Evolutionary conservation across 1,139 yeast genomes (phyloP).

Genomic region (Sugiyamaella xylanicola): DNA sequence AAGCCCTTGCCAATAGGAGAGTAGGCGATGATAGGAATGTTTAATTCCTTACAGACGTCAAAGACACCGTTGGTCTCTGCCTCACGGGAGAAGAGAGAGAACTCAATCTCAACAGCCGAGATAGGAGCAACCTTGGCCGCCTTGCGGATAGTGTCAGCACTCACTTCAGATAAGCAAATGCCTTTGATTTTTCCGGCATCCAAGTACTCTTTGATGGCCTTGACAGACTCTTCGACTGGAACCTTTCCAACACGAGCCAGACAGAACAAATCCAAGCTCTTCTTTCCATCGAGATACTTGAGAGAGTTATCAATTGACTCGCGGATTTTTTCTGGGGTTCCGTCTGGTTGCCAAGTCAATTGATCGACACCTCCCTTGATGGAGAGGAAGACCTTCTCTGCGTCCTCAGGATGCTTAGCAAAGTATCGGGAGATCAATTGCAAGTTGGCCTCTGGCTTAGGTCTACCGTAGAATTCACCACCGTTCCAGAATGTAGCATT

Average conservation of each 20-base stretch:
- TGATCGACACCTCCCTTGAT: slow-evolving; percentile 64
- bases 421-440: slow-evolving; percentile 60
- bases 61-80: slow-evolving; percentile 63
- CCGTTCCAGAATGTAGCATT: slow-evolving; percentile 65
- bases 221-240: slow-evolving; percentile 41
- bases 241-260: slow-evolving; percentile 65
- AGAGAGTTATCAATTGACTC: slow-evolving; percentile 55
- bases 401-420: slow-evolving; percentile 54
- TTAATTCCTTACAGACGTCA: slow-evolving; percentile 53
- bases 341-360: slow-evolving; percentile 49
- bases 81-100: slow-evolving; percentile 67
- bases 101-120: slow-evolving; percentile 72
- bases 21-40: slow-evolving; percentile 73
- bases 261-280: slow-evolving; percentile 56
- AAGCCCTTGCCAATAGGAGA: slow-evolving; percentile 83
- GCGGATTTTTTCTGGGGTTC: slow-evolving; percentile 51
- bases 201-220: slow-evolving; percentile 36
- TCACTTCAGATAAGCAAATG: slow-evolving; percentile 68
- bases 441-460: slow-evolving; percentile 52
- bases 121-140: slow-evolving; percentile 59
- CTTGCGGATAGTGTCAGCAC: slow-evolving; percentile 57
- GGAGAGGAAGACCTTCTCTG: slow-evolving; percentile 57
- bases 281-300: slow-evolving; percentile 47
- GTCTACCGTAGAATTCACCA: slow-evolving; percentile 77
- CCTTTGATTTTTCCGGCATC: slow-evolving; percentile 54